phyloP scores from a whole-genome alignment of 306 rosid species.

The Trichosanthes truncata region DNA sequence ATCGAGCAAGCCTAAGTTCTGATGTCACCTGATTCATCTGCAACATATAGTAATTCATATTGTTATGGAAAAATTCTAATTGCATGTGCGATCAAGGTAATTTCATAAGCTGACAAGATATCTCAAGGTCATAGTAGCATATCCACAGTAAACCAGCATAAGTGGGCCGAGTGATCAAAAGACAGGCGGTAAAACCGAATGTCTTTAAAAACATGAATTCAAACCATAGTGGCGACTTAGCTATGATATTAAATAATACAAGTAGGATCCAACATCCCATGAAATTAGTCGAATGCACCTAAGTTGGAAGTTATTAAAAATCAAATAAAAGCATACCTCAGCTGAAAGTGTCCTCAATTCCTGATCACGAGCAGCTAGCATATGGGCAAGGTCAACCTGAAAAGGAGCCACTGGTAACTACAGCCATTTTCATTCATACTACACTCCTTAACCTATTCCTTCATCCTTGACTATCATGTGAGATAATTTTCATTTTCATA shows the following conservation, averaged over 20 bases:
- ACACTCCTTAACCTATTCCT: not conserved
- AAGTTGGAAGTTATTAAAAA: not conserved
- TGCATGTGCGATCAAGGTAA: not conserved
- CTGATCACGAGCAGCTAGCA: constrained; percentile 96
- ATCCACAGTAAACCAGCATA: not conserved
- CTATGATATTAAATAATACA: not conserved
- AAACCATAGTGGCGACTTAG: not conserved
- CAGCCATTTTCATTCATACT: not conserved
- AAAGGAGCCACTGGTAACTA: constrained; percentile 16
- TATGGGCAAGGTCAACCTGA: constrained; percentile 99
- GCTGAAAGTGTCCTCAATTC: constrained; percentile 91
- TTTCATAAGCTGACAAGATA: not conserved
- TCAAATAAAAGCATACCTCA: constrained; percentile 36
- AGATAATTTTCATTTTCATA: not conserved
- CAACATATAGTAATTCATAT: constrained; percentile 6
- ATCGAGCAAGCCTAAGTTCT: constrained; percentile 89
- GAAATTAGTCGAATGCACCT: not conserved
- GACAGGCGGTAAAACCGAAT: not conserved
- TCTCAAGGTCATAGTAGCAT: not conserved
- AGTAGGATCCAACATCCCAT: not conserved
- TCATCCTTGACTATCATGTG: not conserved
- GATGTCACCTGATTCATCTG: constrained; percentile 92
- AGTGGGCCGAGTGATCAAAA: not conserved
- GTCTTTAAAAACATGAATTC: not conserved
- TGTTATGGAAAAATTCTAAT: not conserved